Base-by-base conservation (phyloP, 1,284 basidiomycete genomes). In the Leucoagaricus sp. region DNA sequence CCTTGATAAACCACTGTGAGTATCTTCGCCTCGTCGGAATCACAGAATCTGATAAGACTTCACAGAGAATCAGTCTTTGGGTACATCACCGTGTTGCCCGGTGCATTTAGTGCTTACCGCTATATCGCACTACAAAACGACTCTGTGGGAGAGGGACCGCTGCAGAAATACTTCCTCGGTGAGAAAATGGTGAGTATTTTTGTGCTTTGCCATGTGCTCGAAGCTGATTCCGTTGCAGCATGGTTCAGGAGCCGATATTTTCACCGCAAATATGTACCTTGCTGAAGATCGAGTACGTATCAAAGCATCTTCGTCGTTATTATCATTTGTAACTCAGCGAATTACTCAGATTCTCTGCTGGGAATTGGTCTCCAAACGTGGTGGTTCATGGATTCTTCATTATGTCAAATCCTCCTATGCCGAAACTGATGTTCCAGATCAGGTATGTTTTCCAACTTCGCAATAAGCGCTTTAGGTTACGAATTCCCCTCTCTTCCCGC, bases 261-360 rank as follows among this genome's bases (percentile, higher is more conserved):
- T 94, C 72, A 94, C 92, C 4, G 92, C 93, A 34, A 96, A 96
- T 70, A 96, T 97, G 94, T 97, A 96, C 69, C 83, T 96, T 13
- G 94, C 94, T 9, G 94, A 95, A 70, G 93, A 93, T 78, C 84
- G 88, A 61, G 85, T 89, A 65, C 61, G 85, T 74, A 12, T 25
- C 7, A 65, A 61, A 84, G 74, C 4, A 28, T 10, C 42, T 38
- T 34, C 36, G 19, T 15, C 23, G 13, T 31, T 44, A 33, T 53
- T 13, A 46, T 26, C 42, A 48, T 26, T 28, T 51, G 9, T 38
- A 56, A 46, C 34, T 55, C n/a, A 60, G 17, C 63, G 6, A n/a
- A 36, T 41, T 60, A 66, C 70, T 36, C 63, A 84, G 80, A 96
- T 96, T 62, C 78, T 96, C 1, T 96, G 94, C 69, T 96, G 93